Conservation (phyloP, 768 basidiomycete genomes). For the Polyporus arcularius region DNA sequence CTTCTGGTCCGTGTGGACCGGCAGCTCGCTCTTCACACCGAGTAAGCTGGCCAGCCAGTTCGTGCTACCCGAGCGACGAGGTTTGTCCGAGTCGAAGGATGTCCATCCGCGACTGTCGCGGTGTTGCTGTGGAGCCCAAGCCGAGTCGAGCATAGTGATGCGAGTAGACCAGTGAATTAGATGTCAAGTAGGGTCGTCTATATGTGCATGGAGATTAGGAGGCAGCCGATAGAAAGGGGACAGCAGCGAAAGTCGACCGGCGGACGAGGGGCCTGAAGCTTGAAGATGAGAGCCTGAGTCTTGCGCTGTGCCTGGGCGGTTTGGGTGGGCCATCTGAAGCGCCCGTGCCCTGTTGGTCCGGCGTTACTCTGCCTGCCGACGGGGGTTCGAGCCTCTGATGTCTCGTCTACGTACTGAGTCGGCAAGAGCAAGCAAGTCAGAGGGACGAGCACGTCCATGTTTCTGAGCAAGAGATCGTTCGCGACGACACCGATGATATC, state of each 20-base stretch:
- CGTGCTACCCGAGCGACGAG: conserved; percentile 1
- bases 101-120: conserved; percentile 12
- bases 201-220: conserved; percentile 20
- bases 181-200: conserved; percentile 8
- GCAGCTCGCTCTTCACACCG: conserved; percentile 13
- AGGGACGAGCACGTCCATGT: no score
- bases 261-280: conserved; percentile 2
- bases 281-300: not conserved
- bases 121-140: conserved; percentile 15
- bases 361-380: not conserved
- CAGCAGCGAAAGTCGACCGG: conserved; percentile 7
- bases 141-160: conserved; percentile 16
- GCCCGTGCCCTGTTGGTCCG: conserved; percentile 2
- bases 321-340: not conserved
- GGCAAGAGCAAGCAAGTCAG: no score
- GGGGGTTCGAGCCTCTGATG: not conserved
- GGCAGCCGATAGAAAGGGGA: conserved; percentile 5
- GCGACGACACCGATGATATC: no score
- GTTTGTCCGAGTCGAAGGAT: conserved; percentile 13
- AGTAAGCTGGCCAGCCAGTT: conserved; percentile 26
- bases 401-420: no score
- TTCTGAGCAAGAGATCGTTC: no score
- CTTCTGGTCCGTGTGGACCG: conserved; percentile 18
- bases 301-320: not conserved
- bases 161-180: conserved; percentile 4